Percentiles rank a stretch among this genome's conserved stretches.
Evolutionary conservation across 2,329 filamentous ascomycete species (phyloP).

Genomic region (Talaromyces verruculosus): DNA sequence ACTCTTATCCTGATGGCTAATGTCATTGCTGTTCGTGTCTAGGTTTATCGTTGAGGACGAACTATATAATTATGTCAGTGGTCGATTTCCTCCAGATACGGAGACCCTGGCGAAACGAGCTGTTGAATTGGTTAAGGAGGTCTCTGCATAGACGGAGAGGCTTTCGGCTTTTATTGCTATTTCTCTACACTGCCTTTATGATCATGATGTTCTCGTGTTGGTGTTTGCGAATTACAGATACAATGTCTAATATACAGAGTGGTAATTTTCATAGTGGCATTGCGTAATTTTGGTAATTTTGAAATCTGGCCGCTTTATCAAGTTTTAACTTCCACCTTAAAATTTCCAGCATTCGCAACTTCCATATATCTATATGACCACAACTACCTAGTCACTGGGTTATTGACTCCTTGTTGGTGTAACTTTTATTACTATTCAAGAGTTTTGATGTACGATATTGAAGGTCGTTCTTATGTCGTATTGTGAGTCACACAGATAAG

Average conservation of each 20-base stretch:
- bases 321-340: background rate
- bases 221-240: background rate
- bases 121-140: constrained; percentile 42
- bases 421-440: background rate
- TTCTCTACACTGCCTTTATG: background rate
- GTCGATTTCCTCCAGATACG: constrained; percentile 25
- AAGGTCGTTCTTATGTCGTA: background rate
- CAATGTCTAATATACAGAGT: background rate
- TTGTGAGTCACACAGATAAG: background rate
- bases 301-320: constrained; percentile 4
- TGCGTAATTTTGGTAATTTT: constrained; percentile 6
- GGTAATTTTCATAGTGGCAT: constrained; percentile 2
- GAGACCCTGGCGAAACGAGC: constrained; percentile 45
- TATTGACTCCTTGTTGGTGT: too few relatives aligned
- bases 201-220: background rate
- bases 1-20: background rate
- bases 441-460: background rate
- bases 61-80: constrained; percentile 42
- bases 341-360: background rate
- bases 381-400: background rate
- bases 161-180: background rate
- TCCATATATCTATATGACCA: background rate
- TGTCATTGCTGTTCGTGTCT: background rate
- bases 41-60: constrained; percentile 27
- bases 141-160: background rate